Evolutionary conservation across 108 stramenopile species (phyloP).

Genomic region (Nannochloropsis gaditana): DNA sequence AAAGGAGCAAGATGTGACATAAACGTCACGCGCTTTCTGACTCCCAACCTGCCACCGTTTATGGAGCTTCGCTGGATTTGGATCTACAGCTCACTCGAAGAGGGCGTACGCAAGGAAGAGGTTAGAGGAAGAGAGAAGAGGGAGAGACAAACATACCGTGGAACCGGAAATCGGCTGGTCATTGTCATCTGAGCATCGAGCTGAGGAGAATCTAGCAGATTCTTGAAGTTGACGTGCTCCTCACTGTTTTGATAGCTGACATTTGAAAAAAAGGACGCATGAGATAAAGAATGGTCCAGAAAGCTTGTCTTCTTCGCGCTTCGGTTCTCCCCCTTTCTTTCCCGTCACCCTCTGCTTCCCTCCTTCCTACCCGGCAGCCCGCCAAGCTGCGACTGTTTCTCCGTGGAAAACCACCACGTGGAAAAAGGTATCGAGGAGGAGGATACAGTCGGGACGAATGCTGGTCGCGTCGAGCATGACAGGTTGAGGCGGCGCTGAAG

Average conservation of each 20-base stretch:
- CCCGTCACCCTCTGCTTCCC: neutral
- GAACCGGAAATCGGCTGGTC: slow-evolving; percentile 79
- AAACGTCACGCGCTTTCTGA: neutral
- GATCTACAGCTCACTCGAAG: too few species aligned
- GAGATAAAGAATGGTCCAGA: neutral
- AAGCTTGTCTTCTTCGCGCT: neutral
- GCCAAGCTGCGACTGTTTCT: slow-evolving; percentile 98
- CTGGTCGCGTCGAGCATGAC: slow-evolving; percentile 28
- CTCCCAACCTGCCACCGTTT: too few species aligned
- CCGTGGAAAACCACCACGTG: slow-evolving; percentile 99
- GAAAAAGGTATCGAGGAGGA: slow-evolving; percentile 98
- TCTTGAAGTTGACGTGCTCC: slow-evolving; percentile 86
- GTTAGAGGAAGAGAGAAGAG: neutral
- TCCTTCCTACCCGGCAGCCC: slow-evolving; percentile 60
- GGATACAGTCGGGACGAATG: slow-evolving; percentile 90
- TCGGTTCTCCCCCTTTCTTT: neutral
- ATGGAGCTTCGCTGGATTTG: too few species aligned
- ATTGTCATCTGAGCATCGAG: slow-evolving; percentile 95
- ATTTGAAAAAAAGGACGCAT: neutral
- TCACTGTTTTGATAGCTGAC: slow-evolving; percentile 70
- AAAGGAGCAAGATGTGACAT: neutral
- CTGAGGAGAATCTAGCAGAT: slow-evolving; percentile 87
- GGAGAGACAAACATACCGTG: slow-evolving; percentile 69
- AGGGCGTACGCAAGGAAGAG: neutral
- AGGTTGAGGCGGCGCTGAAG: slow-evolving; percentile 58